phyloP scores from a whole-genome alignment of 768 basidiomycete species.

The Paxillus involutus region DNA sequence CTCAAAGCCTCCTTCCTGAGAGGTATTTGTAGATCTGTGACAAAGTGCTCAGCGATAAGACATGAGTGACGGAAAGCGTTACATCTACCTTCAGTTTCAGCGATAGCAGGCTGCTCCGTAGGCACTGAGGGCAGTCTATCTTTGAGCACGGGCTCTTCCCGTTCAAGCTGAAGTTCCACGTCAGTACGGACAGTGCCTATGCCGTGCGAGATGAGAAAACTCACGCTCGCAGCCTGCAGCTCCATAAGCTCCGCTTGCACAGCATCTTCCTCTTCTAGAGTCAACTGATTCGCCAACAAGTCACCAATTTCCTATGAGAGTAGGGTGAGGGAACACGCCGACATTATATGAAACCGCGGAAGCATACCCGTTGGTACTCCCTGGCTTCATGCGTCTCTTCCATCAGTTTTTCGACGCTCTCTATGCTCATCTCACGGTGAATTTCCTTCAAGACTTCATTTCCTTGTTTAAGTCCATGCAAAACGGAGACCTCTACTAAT shows the following conservation, averaged over 20 bases:
- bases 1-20: background rate
- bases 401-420: constrained; percentile 91
- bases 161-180: constrained; percentile 29
- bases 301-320: constrained; percentile 81
- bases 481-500: constrained; percentile 85
- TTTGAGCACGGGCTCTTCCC: constrained; percentile 23
- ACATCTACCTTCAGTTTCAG: constrained; percentile 32
- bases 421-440: constrained; percentile 89
- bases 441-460: constrained; percentile 92
- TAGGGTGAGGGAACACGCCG: background rate
- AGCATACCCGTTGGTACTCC: constrained; percentile 81
- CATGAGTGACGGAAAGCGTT: background rate
- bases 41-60: constrained; percentile 3
- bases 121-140: constrained; percentile 59
- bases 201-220: constrained; percentile 21
- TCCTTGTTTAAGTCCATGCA: constrained; percentile 92
- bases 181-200: background rate
- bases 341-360: background rate
- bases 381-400: constrained; percentile 91
- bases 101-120: constrained; percentile 37
- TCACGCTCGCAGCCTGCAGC: constrained; percentile 64
- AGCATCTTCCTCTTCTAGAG: constrained; percentile 89
- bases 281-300: constrained; percentile 78
- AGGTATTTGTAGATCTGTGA: constrained; percentile 1
- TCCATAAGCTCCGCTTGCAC: constrained; percentile 81